These are phyloP conservation scores for Saturnispora gosingensis DNA, from an alignment of 805 yeast species.

Conservation along the genomic window DNA sequence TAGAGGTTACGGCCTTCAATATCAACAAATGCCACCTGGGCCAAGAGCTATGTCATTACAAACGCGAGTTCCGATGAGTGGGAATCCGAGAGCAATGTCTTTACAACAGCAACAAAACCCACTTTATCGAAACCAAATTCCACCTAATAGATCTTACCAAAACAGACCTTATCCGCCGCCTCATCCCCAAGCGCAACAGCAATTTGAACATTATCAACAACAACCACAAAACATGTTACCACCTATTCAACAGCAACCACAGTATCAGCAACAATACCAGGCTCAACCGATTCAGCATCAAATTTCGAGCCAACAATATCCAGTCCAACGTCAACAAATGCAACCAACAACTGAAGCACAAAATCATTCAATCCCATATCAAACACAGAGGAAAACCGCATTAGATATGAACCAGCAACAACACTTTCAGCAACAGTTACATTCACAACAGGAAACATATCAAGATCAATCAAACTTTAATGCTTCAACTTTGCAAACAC, in stretches of 20 bases:
- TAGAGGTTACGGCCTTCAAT: not conserved
- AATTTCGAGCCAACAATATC: not conserved
- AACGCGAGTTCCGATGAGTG: conserved; percentile 7
- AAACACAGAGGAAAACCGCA: not conserved
- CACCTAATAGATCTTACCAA: not conserved
- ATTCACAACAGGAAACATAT: not conserved
- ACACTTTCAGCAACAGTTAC: not conserved
- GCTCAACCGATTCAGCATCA: not conserved
- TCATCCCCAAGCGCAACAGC: not conserved
- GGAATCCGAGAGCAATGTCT: conserved; percentile 24
- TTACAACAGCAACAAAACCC: conserved; percentile 5
- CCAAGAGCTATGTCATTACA: conserved; percentile 15
- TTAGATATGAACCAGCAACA: not conserved
- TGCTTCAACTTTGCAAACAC: not conserved
- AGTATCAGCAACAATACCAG: not conserved
- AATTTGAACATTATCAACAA: not conserved
- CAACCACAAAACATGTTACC: not conserved
- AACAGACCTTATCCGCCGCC: not conserved
- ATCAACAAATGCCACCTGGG: not conserved
- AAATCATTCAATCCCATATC: not conserved
- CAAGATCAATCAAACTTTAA: not conserved
- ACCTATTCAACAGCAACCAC: not conserved
- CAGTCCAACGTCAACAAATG: not conserved
- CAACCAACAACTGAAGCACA: not conserved
- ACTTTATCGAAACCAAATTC: not conserved